phyloP scores from a whole-genome alignment of 192 early-diverging fungal species.

The Backusella morwellensis region DNA sequence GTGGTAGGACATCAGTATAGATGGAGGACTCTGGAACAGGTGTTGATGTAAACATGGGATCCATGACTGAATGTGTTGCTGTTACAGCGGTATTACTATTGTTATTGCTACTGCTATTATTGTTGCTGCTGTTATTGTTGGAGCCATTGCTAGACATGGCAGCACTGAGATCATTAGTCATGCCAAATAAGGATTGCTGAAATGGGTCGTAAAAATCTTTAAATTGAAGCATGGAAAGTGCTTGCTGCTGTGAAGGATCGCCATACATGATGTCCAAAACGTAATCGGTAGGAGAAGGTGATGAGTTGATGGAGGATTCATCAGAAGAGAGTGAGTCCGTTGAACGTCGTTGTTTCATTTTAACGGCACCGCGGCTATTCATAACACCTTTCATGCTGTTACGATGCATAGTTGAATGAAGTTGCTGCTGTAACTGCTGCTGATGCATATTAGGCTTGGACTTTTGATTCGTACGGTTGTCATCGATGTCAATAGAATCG shows the following conservation, averaged over 20 bases:
- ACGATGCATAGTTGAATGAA: neutral
- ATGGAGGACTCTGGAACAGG: neutral
- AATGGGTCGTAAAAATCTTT: constrained; percentile 21
- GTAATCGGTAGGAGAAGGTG: constrained; percentile 34
- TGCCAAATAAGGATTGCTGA: constrained; percentile 16
- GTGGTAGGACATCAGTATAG: neutral
- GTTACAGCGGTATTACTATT: neutral
- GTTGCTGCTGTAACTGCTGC: neutral
- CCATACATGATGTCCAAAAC: constrained; percentile 40
- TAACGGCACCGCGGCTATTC: neutral
- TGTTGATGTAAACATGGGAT: neutral
- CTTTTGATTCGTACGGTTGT: neutral
- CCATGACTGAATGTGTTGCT: neutral
- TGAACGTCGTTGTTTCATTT: constrained; percentile 20
- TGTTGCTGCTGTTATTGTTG: constrained; percentile 5
- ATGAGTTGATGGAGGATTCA: constrained; percentile 33
- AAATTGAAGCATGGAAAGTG: constrained; percentile 22
- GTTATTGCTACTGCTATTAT: neutral
- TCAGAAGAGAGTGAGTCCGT: constrained; percentile 32
- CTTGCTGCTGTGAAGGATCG: constrained; percentile 14
- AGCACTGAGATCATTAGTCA: neutral
- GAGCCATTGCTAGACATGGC: constrained; percentile 1
- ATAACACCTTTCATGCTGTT: neutral
- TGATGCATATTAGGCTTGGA: neutral
- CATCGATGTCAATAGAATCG: constrained; percentile 41